Base-by-base conservation (phyloP, 2,329 filamentous ascomycete genomes). In the Nannizziopsis arthrosporioides region DNA sequence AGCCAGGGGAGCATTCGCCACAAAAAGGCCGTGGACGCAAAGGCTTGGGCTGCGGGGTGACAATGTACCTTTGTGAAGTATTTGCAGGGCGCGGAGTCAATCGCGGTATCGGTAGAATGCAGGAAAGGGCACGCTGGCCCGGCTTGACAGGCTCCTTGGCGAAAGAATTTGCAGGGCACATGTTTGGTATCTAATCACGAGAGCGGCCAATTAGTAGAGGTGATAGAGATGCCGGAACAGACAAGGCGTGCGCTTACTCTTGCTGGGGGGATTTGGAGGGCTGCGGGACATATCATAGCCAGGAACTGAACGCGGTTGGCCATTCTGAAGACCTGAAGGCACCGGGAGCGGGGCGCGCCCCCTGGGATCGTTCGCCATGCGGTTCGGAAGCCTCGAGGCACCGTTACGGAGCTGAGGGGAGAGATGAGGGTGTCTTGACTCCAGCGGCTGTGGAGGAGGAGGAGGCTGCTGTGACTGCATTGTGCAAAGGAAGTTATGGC, bases 131-230 rank as follows among this genome's bases (percentile, higher is more conserved):
- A 98, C 56, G 89, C 87, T 65, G 85, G 85, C 58, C 92, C 92
- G 50, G 92, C 92, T 75, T 96, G 90, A 68, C 92, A 98, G 60
- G 87, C 82, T 65, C 90, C 89, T 72, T 94, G 87, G 47, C 88
- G 82, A 69, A 92, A 98, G 83, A 98, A 98, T 75, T 96, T 96
- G 84, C 92, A 98, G 35, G 92, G 92, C 39, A 98, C 92, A 72
- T 96, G 92, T 53, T 89, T 84, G 14, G 92, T 94, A 68, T 94
- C 90, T 95, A 54, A 43, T 43, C 30, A 36, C 31, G 27, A 17
- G 39, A 42, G 22, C 44, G 39, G 52, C 15, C 18, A 36, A 8
- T 42, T 41, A 44, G 17, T 12, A 27, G 22, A 14, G 2, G 37
- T 39, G 52, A 38, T 32, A 46, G 27, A 39, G 17, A 19, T 10